Evolutionary conservation across 2,329 filamentous ascomycete species (phyloP).

Genomic region (Sporothrix pseudoabietina): DNA sequence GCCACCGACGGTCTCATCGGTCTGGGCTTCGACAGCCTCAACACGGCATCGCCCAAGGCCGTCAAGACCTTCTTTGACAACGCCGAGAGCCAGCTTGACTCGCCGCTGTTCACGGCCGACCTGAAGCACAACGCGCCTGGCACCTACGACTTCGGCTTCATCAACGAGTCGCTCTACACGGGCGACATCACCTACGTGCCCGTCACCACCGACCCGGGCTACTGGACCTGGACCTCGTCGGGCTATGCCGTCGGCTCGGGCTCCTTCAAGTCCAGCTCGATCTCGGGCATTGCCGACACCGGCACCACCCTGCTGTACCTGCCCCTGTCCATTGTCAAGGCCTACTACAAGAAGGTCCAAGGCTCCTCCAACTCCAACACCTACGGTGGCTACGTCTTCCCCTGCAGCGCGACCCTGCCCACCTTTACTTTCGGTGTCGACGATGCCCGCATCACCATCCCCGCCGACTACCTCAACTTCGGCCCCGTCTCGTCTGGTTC

Average conservation of each 20-base stretch:
- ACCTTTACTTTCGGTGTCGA: constrained; percentile 45
- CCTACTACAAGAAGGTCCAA: constrained; percentile 45
- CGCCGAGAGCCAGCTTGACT: constrained; percentile 38
- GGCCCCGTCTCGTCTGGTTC: constrained; percentile 38
- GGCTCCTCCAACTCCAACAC: constrained; percentile 42
- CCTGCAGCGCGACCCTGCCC: constrained; percentile 42
- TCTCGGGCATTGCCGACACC: constrained; percentile 46
- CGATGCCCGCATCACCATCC: constrained; percentile 40
- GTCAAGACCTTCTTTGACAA: constrained; percentile 44
- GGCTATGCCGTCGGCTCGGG: constrained; percentile 50
- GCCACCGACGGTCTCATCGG: constrained; percentile 38
- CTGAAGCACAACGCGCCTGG: constrained; percentile 39
- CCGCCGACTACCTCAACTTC: constrained; percentile 44
- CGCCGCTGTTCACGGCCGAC: constrained; percentile 59
- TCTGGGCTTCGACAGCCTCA: constrained; percentile 40
- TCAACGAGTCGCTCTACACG: constrained; percentile 56
- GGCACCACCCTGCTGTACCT: constrained; percentile 49
- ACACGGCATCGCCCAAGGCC: constrained; percentile 38
- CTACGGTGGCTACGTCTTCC: constrained; percentile 45
- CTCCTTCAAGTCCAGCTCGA: constrained; percentile 47
- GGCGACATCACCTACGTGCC: constrained; percentile 55
- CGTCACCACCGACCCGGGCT: constrained; percentile 54
- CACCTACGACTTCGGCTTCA: constrained; percentile 58
- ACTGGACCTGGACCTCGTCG: constrained; percentile 60
- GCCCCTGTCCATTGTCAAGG: constrained; percentile 42